Conservation (phyloP, 2,329 filamentous ascomycete genomes). For the Macrophomina pseudophaseolina region DNA sequence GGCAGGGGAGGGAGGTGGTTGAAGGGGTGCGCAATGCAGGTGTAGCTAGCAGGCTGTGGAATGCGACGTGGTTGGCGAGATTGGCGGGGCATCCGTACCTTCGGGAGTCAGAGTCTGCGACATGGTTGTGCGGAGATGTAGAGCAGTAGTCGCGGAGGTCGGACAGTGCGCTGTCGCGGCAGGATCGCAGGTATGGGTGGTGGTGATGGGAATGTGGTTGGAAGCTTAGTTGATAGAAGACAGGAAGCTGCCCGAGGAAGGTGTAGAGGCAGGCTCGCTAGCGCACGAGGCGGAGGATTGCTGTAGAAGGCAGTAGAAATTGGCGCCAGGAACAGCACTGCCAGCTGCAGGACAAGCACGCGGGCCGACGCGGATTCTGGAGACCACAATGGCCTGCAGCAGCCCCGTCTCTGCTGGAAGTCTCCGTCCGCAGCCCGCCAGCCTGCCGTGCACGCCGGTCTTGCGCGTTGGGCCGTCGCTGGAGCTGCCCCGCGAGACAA, state of each 20-base stretch:
- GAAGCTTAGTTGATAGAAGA: constrained; percentile 7
- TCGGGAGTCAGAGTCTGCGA: constrained; percentile 40
- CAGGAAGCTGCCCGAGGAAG: constrained; percentile 21
- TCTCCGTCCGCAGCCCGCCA: not conserved
- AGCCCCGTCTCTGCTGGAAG: constrained; percentile 6
- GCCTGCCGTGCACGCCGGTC: too few species aligned
- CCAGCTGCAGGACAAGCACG: not conserved
- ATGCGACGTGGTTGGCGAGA: constrained; percentile 14
- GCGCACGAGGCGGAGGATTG: constrained; percentile 41
- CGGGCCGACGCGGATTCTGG: constrained; percentile 12
- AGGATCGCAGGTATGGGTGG: constrained; percentile 2
- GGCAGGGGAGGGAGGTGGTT: not conserved
- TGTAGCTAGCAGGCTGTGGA: not conserved
- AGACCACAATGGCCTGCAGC: not conserved
- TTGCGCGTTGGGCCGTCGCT: not conserved
- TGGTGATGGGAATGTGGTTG: constrained; percentile 16
- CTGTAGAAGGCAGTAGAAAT: constrained; percentile 29
- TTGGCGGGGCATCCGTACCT: constrained; percentile 43
- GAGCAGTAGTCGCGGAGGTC: not conserved
- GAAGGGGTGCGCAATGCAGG: not conserved
- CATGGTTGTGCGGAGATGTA: constrained; percentile 27
- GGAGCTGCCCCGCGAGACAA: constrained; percentile 11
- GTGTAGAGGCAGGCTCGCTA: constrained; percentile 26
- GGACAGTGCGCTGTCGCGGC: not conserved
- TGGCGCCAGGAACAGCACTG: constrained; percentile 12